Evolutionary conservation across 2,329 filamentous ascomycete genomes (phyloP), one percentile per base, ranked within the genome.

Genomic region (Botryotinia calthae): DNA sequence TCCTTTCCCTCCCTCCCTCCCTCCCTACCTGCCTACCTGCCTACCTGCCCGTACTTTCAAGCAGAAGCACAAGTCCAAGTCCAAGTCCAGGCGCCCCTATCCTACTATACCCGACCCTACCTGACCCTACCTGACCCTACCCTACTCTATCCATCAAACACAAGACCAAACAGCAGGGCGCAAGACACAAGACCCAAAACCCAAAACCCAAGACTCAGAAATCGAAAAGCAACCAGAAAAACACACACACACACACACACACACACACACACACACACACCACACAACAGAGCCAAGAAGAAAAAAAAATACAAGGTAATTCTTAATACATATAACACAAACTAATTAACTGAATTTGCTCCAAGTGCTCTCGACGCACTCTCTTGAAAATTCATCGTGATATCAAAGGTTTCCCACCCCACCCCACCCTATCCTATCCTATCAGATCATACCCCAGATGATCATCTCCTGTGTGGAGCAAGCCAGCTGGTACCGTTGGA

Each of bases 301-400:
- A 20, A 8, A 7, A 51, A n/a, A 54, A 51, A 28, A 66, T 10
- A 9, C n/a, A 5, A 2, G 48, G 6, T 25, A 54, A 54, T 14
- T 67, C 34, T 40, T 67, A 54, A 54, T 67, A 67, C 64, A 67
- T 54, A 67, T 67, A 42, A 54, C 25, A n/a, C 51, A 31, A 67
- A 67, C 34, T 40, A 67, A 54, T 67, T 54, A 67, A 54, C 46
- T 54, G 31, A 28, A 37, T 2, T 42, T 61, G 58, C 56, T 34
- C 28, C n/a, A 56, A 16, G 18, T 34, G 18, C 56, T 58, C 56
- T 58, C 56, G 8, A 28, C 56, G 8, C 59, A 34, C 59, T n/a
- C 12, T 40, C 59, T 18, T 25, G 20, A n/a, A 34, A 62, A 37
- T 62, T n/a, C 34, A n/a, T 42, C 3, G 34, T 40, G 31, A 51